Conservation (phyloP, 345 rosid species). For the Eucalyptus globulus region DNA sequence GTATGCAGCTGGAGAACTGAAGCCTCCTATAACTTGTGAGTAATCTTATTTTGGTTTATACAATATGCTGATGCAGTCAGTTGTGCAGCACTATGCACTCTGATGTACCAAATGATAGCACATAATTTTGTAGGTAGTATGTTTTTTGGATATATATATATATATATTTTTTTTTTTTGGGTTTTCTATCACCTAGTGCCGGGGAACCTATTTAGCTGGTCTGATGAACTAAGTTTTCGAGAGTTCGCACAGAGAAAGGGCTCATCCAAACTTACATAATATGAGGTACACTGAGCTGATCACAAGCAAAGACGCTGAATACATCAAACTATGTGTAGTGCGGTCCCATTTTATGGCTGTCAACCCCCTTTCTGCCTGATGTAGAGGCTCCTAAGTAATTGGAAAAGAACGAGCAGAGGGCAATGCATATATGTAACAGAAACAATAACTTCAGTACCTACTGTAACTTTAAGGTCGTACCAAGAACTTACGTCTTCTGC, state of each 20-base stretch:
- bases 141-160: background rate
- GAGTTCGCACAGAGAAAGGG: background rate
- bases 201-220: background rate
- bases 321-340: background rate
- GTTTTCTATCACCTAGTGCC: background rate
- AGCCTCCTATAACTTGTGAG: constrained; percentile 86
- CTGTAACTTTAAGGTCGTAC: background rate
- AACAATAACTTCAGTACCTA: background rate
- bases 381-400: background rate
- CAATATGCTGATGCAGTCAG: background rate
- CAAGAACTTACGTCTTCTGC: background rate
- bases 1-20: constrained; percentile 96
- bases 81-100: background rate
- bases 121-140: background rate
- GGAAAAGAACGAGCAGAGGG: background rate
- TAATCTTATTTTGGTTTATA: background rate
- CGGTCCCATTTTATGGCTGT: background rate
- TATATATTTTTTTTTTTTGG: too few species aligned
- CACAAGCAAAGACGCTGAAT: background rate
- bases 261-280: background rate
- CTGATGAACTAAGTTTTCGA: background rate
- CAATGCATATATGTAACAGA: background rate
- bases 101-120: background rate
- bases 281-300: background rate
- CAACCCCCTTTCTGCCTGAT: background rate